Conservation (phyloP, 1,284 basidiomycete genomes). For the Microbotryum saponariae region DNA sequence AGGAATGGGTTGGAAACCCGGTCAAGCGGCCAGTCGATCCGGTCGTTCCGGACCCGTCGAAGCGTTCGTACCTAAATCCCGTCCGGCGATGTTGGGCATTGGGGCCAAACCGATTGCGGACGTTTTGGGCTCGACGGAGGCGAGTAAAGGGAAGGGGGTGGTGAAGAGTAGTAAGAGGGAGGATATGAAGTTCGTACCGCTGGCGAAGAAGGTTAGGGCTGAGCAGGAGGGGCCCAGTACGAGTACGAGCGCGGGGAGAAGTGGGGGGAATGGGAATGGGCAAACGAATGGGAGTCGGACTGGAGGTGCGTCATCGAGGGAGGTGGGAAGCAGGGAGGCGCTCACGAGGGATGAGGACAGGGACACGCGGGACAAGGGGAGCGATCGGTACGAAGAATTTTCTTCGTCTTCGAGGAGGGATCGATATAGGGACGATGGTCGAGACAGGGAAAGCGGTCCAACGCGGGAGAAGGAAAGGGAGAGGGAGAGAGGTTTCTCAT, state of each 20-base stretch:
- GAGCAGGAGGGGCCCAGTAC: slow-evolving; percentile 8
- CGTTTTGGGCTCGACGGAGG: slow-evolving; percentile 53
- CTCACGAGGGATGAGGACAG: background rate
- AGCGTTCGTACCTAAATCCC: slow-evolving; percentile 68
- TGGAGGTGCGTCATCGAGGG: background rate
- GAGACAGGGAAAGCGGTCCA: no score
- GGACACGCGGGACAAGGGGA: background rate
- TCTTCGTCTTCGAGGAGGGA: no score
- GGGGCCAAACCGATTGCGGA: slow-evolving; percentile 69
- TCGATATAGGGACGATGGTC: no score
- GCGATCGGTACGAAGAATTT: slow-evolving; percentile 13
- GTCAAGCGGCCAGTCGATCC: slow-evolving; percentile 55
- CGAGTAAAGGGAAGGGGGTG: slow-evolving; percentile 27
- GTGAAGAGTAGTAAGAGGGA: slow-evolving; percentile 44
- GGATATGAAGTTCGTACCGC: slow-evolving; percentile 65
- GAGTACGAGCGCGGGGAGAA: background rate
- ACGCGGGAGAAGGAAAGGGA: no score
- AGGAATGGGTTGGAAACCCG: slow-evolving; percentile 95
- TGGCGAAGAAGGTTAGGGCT: slow-evolving; percentile 54
- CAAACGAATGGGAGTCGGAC: slow-evolving; percentile 7
- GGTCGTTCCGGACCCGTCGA: slow-evolving; percentile 50
- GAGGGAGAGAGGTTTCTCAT: no score
- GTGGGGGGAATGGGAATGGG: slow-evolving; percentile 14
- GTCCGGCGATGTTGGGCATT: slow-evolving; percentile 78
- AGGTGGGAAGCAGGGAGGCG: background rate